Percentiles rank a stretch among this genome's conserved stretches.
These are phyloP conservation scores for Camellia lanceoleosa DNA, from an alignment of 148 eudicot species.

Conservation along the genomic window DNA sequence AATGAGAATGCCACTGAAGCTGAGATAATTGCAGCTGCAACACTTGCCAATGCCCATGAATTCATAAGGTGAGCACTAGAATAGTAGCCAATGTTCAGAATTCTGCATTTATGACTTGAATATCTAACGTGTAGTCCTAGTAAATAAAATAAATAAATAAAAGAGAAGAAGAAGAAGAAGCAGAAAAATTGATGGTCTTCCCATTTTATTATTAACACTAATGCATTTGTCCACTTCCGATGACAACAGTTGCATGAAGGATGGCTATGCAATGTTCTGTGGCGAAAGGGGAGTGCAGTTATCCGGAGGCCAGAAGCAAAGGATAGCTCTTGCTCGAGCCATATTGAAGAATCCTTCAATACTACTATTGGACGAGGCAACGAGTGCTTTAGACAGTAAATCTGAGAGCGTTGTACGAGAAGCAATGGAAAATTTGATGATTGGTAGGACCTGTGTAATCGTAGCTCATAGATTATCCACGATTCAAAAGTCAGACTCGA, in stretches of 20 bases:
- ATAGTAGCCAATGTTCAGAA: neutral
- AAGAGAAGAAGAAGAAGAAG: too few species aligned
- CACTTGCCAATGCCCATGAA: constrained; percentile 21
- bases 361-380: constrained; percentile 23
- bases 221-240: neutral
- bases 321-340: constrained; percentile 23
- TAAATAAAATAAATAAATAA: too few species aligned
- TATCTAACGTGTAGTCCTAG: neutral
- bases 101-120: neutral
- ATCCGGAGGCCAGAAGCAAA: constrained; percentile 24
- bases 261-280: constrained; percentile 14
- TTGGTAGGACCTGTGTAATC: constrained; percentile 19
- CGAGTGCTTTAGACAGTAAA: constrained; percentile 21
- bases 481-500: constrained; percentile 11
- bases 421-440: constrained; percentile 21
- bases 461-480: constrained; percentile 25
- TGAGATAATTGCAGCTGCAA: constrained; percentile 14
- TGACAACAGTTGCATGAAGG: constrained; percentile 21
- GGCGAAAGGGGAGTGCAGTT: constrained; percentile 23
- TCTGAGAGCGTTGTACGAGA: constrained; percentile 22
- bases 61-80: constrained; percentile 15
- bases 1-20: constrained; percentile 18
- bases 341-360: constrained; percentile 20
- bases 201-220: too few species aligned
- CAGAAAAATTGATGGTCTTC: too few species aligned